phyloP scores from a whole-genome alignment of 768 basidiomycete species.

The Auriculariales sp. region DNA sequence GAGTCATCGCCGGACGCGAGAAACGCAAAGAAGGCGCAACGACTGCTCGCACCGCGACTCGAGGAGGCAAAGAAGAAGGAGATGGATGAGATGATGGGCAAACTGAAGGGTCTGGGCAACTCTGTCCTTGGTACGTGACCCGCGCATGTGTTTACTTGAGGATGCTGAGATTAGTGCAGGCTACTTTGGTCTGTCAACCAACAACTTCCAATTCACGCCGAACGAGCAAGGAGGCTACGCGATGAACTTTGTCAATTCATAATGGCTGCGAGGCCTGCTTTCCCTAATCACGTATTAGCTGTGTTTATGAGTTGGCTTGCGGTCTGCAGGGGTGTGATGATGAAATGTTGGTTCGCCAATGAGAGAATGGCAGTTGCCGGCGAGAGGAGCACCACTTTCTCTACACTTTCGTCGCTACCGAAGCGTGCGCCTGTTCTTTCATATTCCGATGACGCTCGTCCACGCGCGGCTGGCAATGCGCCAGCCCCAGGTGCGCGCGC shows the following conservation, averaged over 20 bases:
- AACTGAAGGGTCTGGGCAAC: slow-evolving; percentile 87
- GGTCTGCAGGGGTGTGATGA: too few species aligned
- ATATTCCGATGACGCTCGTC: too few species aligned
- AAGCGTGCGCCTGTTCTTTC: too few species aligned
- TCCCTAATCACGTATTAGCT: too few species aligned
- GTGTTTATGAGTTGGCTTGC: too few species aligned
- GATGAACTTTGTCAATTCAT: slow-evolving; percentile 66
- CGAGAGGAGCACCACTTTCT: too few species aligned
- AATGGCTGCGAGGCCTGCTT: too few species aligned
- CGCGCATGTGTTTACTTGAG: neutral
- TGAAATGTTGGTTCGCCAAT: too few species aligned
- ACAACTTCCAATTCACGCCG: slow-evolving; percentile 93
- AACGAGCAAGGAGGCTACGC: slow-evolving; percentile 94
- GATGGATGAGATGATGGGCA: slow-evolving; percentile 81
- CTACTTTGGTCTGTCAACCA: slow-evolving; percentile 85
- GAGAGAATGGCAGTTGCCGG: too few species aligned
- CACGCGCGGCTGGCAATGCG: too few species aligned
- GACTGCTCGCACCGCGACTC: slow-evolving; percentile 46
- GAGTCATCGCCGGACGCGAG: slow-evolving; percentile 33
- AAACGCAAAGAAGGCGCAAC: slow-evolving; percentile 35
- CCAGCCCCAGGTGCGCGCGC: too few species aligned
- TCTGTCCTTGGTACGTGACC: slow-evolving; percentile 55
- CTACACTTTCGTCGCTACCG: too few species aligned
- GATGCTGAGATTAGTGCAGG: slow-evolving; percentile 28
- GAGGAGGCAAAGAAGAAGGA: slow-evolving; percentile 73